Evolutionary conservation across 2,329 filamentous ascomycete genomes (phyloP).

Genomic region (Colletotrichum tabaci): DNA sequence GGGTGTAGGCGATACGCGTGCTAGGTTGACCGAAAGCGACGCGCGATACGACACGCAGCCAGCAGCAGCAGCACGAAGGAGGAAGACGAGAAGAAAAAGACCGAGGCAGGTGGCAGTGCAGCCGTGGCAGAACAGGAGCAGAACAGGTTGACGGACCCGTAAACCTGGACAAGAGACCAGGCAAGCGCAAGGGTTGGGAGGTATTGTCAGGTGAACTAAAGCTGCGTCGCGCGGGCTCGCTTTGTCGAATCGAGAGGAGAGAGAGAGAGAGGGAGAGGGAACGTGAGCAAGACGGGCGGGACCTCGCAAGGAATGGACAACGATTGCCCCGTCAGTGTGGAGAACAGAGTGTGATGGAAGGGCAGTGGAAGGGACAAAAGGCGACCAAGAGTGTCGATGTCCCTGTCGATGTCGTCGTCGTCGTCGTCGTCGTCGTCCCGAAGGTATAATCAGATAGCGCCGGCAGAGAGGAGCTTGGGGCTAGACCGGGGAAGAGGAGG

Average conservation of each 20-base stretch:
- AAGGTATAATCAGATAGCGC: constrained; percentile 2
- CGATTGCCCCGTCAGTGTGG: constrained; percentile 7
- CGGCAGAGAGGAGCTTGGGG: background rate
- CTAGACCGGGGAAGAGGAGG: constrained; percentile 2
- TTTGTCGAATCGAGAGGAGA: constrained; percentile 1
- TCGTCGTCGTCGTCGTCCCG: background rate
- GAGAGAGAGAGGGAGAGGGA: too few species aligned
- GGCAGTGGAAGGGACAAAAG: background rate
- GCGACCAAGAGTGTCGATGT: background rate
- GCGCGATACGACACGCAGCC: constrained; percentile 25
- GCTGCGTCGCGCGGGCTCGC: constrained; percentile 11
- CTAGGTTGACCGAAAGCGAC: constrained; percentile 29
- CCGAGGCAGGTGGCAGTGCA: constrained; percentile 24
- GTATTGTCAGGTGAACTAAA: constrained; percentile 4
- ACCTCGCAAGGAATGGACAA: constrained; percentile 2
- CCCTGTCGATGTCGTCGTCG: background rate
- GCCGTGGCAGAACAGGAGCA: constrained; percentile 8
- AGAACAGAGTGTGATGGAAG: constrained; percentile 5
- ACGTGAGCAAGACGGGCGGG: background rate
- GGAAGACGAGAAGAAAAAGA: background rate
- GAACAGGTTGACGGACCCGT: background rate
- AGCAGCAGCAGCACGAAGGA: constrained; percentile 2
- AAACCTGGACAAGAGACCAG: constrained; percentile 3
- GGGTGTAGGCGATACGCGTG: constrained; percentile 10
- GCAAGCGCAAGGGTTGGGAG: constrained; percentile 13